Evolutionary conservation across 1,284 basidiomycete genomes (phyloP).

Genomic region (Ganoderma lingzhi): DNA sequence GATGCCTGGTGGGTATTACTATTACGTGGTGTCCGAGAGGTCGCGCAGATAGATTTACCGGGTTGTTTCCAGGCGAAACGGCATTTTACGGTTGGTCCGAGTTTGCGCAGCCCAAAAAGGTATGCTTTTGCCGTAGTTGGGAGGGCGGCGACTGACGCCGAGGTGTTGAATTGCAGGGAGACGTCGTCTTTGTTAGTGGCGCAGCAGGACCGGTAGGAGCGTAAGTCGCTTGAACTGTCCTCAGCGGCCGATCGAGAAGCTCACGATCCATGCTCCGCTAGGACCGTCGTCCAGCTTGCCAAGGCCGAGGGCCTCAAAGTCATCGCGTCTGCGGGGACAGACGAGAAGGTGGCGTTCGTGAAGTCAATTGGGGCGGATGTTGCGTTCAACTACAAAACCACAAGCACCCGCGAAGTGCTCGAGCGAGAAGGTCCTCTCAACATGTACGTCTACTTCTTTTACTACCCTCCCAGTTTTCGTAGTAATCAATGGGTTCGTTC

Average conservation of each 20-base stretch:
- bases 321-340: constrained; percentile 76
- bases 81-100: constrained; percentile 39
- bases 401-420: constrained; percentile 30
- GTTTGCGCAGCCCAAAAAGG: constrained; percentile 30
- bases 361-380: constrained; percentile 56
- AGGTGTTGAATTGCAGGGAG: constrained; percentile 24
- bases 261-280: constrained; percentile 18
- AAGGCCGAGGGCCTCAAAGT: constrained; percentile 72
- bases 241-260: not conserved
- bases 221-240: constrained; percentile 14
- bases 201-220: constrained; percentile 34
- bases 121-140: not conserved
- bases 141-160: not conserved
- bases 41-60: not conserved
- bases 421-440: constrained; percentile 46
- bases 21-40: not conserved
- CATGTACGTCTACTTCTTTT: constrained; percentile 43
- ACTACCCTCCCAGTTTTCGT: not conserved
- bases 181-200: constrained; percentile 36
- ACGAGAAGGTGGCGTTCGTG: constrained; percentile 73
- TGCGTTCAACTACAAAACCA: constrained; percentile 65
- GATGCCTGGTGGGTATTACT: constrained; percentile 41
- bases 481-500: not conserved
- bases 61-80: constrained; percentile 30
- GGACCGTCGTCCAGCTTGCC: constrained; percentile 66